Evolutionary conservation across 2,329 filamentous ascomycete genomes (phyloP).

Genomic region (Cladobotryum mycophilum): DNA sequence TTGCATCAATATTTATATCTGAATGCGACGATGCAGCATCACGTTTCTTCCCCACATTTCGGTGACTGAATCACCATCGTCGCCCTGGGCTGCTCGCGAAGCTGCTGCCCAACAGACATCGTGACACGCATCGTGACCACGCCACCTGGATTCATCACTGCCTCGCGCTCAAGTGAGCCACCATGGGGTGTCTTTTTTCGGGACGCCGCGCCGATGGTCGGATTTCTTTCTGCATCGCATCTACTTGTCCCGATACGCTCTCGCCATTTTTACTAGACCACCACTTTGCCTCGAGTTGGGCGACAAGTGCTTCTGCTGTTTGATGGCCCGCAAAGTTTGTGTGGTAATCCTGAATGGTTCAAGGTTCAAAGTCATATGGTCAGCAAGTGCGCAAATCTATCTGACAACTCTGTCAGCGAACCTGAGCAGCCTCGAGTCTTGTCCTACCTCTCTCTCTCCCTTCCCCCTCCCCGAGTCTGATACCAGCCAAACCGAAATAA

Average conservation of each 20-base stretch:
- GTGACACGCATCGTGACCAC: slow-evolving; percentile 13
- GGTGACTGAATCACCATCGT: slow-evolving; percentile 20
- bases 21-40: neutral
- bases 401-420: no score
- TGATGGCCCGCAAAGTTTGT: neutral
- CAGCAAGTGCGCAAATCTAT: neutral
- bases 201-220: neutral
- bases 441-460: no score
- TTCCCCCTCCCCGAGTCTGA: no score
- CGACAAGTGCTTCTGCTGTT: neutral
- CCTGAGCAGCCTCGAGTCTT: no score
- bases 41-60: neutral
- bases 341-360: neutral
- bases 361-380: neutral
- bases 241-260: neutral
- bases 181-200: neutral
- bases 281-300: neutral
- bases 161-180: slow-evolving; percentile 8
- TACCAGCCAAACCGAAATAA: no score
- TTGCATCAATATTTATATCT: neutral
- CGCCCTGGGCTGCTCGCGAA: neutral
- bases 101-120: slow-evolving; percentile 5
- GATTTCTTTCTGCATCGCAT: slow-evolving; percentile 5
- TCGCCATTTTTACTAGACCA: neutral
- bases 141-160: slow-evolving; percentile 3